phyloP scores from a whole-genome alignment of 225 moss, liverwort and hornwort species.

The Marchantia polymorpha region DNA sequence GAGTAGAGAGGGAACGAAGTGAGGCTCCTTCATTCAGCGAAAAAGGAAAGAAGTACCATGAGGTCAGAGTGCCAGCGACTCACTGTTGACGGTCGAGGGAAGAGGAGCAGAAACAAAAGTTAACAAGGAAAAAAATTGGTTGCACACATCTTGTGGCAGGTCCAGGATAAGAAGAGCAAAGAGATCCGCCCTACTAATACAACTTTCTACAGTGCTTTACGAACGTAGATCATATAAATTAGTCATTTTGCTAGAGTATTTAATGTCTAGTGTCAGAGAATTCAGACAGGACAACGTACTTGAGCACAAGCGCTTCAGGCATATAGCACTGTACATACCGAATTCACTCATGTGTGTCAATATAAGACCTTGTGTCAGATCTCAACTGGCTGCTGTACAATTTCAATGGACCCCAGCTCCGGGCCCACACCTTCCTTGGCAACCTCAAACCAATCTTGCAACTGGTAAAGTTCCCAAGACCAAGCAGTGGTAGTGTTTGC shows the following conservation, averaged over 20 bases:
- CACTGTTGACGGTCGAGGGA: background rate
- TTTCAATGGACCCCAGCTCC: background rate
- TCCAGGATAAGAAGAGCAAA: background rate
- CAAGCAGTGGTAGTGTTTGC: background rate
- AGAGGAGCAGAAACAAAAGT: background rate
- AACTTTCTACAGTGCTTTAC: background rate
- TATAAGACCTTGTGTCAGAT: background rate
- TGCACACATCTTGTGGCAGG: background rate
- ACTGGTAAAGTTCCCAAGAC: background rate
- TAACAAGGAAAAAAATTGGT: background rate
- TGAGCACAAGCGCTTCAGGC: background rate
- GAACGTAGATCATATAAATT: background rate
- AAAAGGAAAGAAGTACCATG: no score
- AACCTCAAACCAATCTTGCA: background rate
- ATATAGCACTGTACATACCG: background rate
- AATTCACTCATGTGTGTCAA: background rate
- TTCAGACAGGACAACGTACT: slow-evolving; percentile 5
- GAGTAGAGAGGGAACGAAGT: no score
- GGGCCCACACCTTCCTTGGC: background rate
- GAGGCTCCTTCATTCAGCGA: no score
- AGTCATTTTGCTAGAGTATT: background rate
- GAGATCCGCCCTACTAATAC: background rate
- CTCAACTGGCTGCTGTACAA: background rate
- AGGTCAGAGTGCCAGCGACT: background rate
- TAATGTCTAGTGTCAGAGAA: background rate